A percentile compares a stretch with the other conserved stretches of the same genome.
Evolutionary conservation across 768 basidiomycete species (phyloP).

Genomic region (Tricholoma furcatifolium): DNA sequence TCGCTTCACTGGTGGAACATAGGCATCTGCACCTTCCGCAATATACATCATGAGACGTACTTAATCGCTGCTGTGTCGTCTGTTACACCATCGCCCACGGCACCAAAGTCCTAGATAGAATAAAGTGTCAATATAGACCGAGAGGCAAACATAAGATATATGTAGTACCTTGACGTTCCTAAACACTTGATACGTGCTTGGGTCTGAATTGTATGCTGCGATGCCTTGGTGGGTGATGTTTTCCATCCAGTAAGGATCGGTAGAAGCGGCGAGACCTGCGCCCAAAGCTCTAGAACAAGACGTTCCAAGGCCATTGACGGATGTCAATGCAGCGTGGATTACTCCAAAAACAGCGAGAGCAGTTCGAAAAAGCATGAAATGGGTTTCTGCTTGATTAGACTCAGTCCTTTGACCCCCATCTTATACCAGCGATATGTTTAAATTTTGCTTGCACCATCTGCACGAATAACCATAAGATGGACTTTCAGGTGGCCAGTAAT

Average conservation of each 20-base stretch:
- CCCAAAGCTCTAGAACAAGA: constrained; percentile 45
- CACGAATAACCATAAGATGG: no score
- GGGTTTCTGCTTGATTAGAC: no score
- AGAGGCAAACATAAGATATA: constrained; percentile 8
- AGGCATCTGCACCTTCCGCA: neutral
- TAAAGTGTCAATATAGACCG: no score
- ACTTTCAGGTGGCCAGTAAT: no score
- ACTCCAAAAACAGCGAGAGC: constrained; percentile 2
- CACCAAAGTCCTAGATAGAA: constrained; percentile 35
- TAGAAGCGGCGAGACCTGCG: constrained; percentile 50
- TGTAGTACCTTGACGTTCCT: constrained; percentile 67
- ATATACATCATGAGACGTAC: constrained; percentile 29
- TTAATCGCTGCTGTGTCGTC: constrained; percentile 81
- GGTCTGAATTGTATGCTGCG: constrained; percentile 61
- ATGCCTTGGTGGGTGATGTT: constrained; percentile 71
- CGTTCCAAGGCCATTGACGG: constrained; percentile 35
- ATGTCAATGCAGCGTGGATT: constrained; percentile 4
- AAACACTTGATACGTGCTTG: constrained; percentile 64
- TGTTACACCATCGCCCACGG: constrained; percentile 58
- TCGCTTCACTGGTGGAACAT: constrained; percentile 50
- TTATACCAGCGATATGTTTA: no score
- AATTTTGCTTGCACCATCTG: no score
- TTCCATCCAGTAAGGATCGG: constrained; percentile 70
- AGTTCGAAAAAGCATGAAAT: constrained; percentile 5
- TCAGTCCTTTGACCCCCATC: no score